Evolutionary conservation across 2,329 filamentous ascomycete genomes (phyloP).

Genomic region (Sclerotinia nivalis): DNA sequence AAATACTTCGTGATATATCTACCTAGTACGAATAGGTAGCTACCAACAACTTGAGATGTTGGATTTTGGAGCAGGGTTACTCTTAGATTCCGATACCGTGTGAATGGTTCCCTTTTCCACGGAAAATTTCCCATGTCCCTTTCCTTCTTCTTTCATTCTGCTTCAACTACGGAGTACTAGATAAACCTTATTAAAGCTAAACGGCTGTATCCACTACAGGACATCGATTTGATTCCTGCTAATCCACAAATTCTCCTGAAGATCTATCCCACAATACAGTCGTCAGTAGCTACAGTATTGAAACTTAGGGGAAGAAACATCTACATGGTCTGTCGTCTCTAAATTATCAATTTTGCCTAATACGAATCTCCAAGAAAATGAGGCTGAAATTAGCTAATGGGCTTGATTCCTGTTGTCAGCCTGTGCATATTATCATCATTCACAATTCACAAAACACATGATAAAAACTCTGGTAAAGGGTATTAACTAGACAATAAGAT

Average conservation of each 20-base stretch:
- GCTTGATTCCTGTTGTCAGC: neutral
- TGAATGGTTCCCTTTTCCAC: neutral
- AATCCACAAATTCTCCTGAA: constrained; percentile 6
- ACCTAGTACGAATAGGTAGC: neutral
- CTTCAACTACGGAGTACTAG: neutral
- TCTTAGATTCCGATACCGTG: neutral
- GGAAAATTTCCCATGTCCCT: neutral
- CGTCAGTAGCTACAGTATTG: neutral
- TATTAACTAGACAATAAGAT: constrained; percentile 19
- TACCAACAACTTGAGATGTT: neutral
- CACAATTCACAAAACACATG: neutral
- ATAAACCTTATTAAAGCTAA: neutral
- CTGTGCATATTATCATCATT: neutral
- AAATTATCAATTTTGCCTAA: too few species aligned
- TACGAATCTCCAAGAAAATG: neutral
- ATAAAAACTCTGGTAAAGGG: constrained; percentile 3
- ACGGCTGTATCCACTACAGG: neutral
- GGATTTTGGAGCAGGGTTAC: neutral
- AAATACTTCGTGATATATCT: too few species aligned
- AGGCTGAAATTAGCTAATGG: neutral
- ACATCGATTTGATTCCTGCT: neutral
- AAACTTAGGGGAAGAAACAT: neutral
- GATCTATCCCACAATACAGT: neutral
- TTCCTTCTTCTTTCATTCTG: neutral
- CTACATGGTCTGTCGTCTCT: neutral